Percentiles rank a stretch among this genome's conserved stretches.
phyloP scores from a whole-genome alignment of 768 basidiomycete species.

The Lactifluus piperatus region DNA sequence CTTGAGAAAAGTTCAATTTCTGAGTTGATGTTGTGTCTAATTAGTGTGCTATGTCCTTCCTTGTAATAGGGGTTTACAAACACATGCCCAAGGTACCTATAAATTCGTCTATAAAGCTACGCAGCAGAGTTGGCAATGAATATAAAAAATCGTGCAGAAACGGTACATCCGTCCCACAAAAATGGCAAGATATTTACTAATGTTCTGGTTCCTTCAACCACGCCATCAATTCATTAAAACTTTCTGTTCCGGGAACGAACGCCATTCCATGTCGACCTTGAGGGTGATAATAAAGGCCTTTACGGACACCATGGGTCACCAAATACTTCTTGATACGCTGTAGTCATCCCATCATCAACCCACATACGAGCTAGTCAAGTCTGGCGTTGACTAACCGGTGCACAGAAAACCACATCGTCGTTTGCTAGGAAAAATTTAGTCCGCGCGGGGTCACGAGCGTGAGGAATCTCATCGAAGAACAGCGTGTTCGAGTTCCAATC shows the following conservation, averaged over 20 bases:
- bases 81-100: not conserved
- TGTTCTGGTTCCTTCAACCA: slow-evolving; percentile 41
- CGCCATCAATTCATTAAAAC: slow-evolving; percentile 46
- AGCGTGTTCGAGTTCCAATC: slow-evolving; percentile 84
- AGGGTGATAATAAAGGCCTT: slow-evolving; percentile 58
- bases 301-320: slow-evolving; percentile 59
- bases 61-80: no score
- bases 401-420: slow-evolving; percentile 69
- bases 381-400: slow-evolving; percentile 39
- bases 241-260: slow-evolving; percentile 41
- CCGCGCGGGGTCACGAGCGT: slow-evolving; percentile 57
- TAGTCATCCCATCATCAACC: not conserved
- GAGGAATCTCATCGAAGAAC: slow-evolving; percentile 85
- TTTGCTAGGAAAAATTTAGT: slow-evolving; percentile 77
- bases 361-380: not conserved
- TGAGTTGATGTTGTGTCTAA: no score
- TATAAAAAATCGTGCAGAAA: not conserved
- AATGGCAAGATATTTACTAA: not conserved
- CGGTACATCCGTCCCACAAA: not conserved
- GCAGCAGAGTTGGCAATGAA: not conserved
- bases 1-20: not conserved
- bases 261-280: slow-evolving; percentile 56
- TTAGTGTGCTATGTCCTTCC: no score
- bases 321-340: slow-evolving; percentile 72
- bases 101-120: not conserved